A percentile compares a stretch with the other conserved stretches of the same genome.
Evolutionary conservation across 306 rosid genomes (phyloP).

Genomic region (Trichosanthes cucumerina): DNA sequence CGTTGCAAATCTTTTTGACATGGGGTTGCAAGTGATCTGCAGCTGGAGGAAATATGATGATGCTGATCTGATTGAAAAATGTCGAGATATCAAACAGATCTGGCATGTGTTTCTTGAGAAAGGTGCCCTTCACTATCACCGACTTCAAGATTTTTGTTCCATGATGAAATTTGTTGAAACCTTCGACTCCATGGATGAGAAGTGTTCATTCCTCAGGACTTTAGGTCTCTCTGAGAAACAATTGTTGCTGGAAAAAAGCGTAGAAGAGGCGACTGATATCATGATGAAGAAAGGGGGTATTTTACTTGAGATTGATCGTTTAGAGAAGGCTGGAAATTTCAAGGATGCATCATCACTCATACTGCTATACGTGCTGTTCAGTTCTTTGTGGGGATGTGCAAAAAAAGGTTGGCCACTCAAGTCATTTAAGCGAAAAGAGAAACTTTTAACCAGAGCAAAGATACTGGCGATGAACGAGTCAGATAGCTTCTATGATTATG

Average conservation of each 20-base stretch:
- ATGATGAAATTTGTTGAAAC: slow-evolving; percentile 64
- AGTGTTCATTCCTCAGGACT: slow-evolving; percentile 42
- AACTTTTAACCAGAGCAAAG: slow-evolving; percentile 40
- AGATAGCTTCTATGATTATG: slow-evolving; percentile 23
- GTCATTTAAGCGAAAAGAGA: slow-evolving; percentile 33
- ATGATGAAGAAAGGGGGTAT: slow-evolving; percentile 42
- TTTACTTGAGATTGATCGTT: slow-evolving; percentile 31
- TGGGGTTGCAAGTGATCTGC: slow-evolving; percentile 40
- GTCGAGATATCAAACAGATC: slow-evolving; percentile 19
- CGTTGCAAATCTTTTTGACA: slow-evolving; percentile 40
- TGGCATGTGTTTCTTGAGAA: slow-evolving; percentile 54
- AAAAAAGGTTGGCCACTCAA: slow-evolving; percentile 66
- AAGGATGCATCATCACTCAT: slow-evolving; percentile 34
- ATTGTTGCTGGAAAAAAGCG: slow-evolving; percentile 47
- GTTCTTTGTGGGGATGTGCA: slow-evolving; percentile 57
- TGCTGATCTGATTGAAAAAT: slow-evolving; percentile 7
- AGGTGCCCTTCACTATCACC: slow-evolving; percentile 47
- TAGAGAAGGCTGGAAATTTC: slow-evolving; percentile 45
- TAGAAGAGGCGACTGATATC: slow-evolving; percentile 39
- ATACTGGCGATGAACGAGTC: slow-evolving; percentile 36
- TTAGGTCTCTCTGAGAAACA: slow-evolving; percentile 36
- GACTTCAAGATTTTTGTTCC: slow-evolving; percentile 28
- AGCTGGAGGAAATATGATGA: slow-evolving; percentile 39
- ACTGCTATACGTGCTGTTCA: slow-evolving; percentile 35
- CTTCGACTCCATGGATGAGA: slow-evolving; percentile 37